phyloP scores from a whole-genome alignment of 2,329 filamentous ascomycete genomes.

The Periconia digitata region DNA sequence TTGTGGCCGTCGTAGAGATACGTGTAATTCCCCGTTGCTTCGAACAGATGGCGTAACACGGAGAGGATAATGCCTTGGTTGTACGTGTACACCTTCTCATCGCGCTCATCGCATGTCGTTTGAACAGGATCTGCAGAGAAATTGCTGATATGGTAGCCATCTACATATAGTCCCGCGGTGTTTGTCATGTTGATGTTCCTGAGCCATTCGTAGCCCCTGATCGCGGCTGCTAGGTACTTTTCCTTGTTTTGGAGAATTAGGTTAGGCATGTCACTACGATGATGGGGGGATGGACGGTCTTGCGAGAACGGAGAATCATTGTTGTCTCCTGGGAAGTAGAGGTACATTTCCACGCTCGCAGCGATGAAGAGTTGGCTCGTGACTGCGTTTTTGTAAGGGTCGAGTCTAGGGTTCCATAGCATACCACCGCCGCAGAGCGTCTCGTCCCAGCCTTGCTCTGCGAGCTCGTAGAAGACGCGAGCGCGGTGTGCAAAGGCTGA shows the following conservation, averaged over 20 bases:
- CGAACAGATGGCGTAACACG: constrained; percentile 77
- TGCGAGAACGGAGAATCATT: constrained; percentile 73
- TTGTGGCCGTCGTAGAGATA: constrained; percentile 79
- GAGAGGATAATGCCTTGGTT: constrained; percentile 91
- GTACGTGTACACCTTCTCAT: constrained; percentile 92
- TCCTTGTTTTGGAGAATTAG: constrained; percentile 51
- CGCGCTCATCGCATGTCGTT: constrained; percentile 74
- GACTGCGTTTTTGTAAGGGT: constrained; percentile 92
- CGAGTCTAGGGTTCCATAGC: constrained; percentile 77
- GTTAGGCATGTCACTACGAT: neutral
- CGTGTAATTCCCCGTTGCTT: constrained; percentile 68
- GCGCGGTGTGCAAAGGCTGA: constrained; percentile 80
- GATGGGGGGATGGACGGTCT: too few relatives aligned
- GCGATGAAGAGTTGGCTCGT: constrained; percentile 90
- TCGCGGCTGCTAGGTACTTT: constrained; percentile 70
- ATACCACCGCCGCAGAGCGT: constrained; percentile 83
- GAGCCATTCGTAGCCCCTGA: constrained; percentile 81
- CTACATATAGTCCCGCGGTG: constrained; percentile 70
- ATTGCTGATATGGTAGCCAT: constrained; percentile 83
- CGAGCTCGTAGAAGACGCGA: constrained; percentile 82
- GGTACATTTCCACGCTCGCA: constrained; percentile 84
- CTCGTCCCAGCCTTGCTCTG: constrained; percentile 77
- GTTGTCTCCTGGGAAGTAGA: constrained; percentile 79
- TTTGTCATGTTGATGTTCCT: constrained; percentile 80
- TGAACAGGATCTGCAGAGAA: constrained; percentile 61